Evolutionary conservation across 2,329 filamentous ascomycete species (phyloP).

Genomic region (Botrytis galanthina): DNA sequence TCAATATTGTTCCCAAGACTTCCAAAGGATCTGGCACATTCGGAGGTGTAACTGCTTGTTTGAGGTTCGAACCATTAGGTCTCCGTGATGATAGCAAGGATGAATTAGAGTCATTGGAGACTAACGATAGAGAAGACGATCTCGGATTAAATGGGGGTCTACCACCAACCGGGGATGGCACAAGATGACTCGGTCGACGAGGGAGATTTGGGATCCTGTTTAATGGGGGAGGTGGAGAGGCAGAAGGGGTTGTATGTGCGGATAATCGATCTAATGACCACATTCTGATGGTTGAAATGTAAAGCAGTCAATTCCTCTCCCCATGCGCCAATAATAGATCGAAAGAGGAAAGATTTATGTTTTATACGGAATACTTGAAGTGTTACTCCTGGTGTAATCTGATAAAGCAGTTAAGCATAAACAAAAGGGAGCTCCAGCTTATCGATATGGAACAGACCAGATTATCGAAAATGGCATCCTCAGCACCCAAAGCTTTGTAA

Average conservation of each 20-base stretch:
- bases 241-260: conserved; percentile 59
- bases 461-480: conserved; percentile 12
- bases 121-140: conserved; percentile 75
- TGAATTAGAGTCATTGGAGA: conserved; percentile 71
- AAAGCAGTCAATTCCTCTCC: background rate
- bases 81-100: conserved; percentile 67
- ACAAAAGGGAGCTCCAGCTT: conserved; percentile 12
- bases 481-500: conserved; percentile 3
- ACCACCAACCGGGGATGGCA: conserved; percentile 65
- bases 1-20: conserved; percentile 53
- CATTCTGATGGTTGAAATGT: conserved; percentile 49
- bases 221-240: conserved; percentile 58
- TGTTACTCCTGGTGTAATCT: conserved; percentile 1
- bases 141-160: conserved; percentile 67
- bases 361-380: background rate
- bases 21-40: conserved; percentile 68
- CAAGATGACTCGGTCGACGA: conserved; percentile 65
- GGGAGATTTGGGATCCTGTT: conserved; percentile 65
- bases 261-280: conserved; percentile 83
- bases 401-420: background rate
- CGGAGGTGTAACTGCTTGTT: conserved; percentile 50
- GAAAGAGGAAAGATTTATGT: background rate
- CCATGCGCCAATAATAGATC: background rate
- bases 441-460: conserved; percentile 16
- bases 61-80: conserved; percentile 65